A percentile compares a stretch with the other conserved stretches of the same genome.
These are phyloP conservation scores for Komagataella pseudopastoris DNA, from an alignment of 805 yeast genomes.

Conservation along the genomic window DNA sequence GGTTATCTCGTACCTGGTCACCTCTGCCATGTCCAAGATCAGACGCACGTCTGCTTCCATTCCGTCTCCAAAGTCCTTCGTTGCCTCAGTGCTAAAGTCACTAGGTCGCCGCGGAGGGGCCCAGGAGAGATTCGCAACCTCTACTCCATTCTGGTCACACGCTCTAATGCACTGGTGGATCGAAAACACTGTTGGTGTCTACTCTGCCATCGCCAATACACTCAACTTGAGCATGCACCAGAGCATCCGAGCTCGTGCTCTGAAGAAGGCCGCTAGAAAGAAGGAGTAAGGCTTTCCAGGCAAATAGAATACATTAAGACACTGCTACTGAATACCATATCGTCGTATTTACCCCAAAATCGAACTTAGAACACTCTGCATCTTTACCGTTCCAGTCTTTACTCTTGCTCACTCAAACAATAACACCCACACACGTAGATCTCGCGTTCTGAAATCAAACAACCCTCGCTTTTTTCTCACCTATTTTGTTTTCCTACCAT, in stretches of 20 bases:
- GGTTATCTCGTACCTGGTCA: conserved; percentile 77
- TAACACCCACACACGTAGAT: not conserved
- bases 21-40: conserved; percentile 92
- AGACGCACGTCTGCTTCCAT: conserved; percentile 60
- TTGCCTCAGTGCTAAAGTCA: conserved; percentile 48
- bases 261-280: conserved; percentile 49
- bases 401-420: not conserved
- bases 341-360: not conserved
- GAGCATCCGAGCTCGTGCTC: conserved; percentile 69
- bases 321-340: not conserved
- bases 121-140: conserved; percentile 75
- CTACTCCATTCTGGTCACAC: conserved; percentile 89
- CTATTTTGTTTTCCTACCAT: not conserved
- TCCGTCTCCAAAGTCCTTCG: conserved; percentile 77
- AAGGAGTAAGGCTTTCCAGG: not conserved
- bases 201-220: conserved; percentile 51
- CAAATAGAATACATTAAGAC: not conserved
- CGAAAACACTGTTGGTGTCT: conserved; percentile 73
- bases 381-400: not conserved
- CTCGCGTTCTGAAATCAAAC: not conserved
- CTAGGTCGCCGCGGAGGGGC: conserved; percentile 87
- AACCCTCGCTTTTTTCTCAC: not conserved
- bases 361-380: not conserved
- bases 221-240: conserved; percentile 69
- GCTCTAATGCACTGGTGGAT: conserved; percentile 82